Evolutionary conservation across 768 basidiomycete genomes (phyloP).

Genomic region (Mycena polygramma): DNA sequence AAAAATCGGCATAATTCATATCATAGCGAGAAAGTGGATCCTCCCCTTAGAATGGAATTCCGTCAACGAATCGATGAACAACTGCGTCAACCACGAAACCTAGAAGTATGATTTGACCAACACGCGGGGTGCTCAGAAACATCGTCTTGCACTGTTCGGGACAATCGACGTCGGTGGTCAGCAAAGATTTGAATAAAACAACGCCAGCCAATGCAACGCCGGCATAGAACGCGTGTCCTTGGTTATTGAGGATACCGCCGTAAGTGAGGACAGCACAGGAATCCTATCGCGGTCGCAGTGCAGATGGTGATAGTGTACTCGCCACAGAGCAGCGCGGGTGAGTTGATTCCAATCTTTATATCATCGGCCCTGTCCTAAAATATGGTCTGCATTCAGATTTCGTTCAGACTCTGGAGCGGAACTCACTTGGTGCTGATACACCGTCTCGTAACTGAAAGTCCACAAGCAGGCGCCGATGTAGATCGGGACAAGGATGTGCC

Average conservation of each 20-base stretch:
- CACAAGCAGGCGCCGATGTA: constrained; percentile 46
- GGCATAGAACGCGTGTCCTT: constrained; percentile 53
- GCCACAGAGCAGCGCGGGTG: constrained; percentile 70
- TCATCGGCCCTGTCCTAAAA: constrained; percentile 55
- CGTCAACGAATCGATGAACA: constrained; percentile 34
- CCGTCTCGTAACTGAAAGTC: constrained; percentile 48
- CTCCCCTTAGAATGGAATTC: constrained; percentile 37
- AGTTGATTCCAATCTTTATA: constrained; percentile 66
- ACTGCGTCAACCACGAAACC: constrained; percentile 42
- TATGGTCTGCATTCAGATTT: not conserved
- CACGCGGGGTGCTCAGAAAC: constrained; percentile 41
- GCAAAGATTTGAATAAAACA: constrained; percentile 34
- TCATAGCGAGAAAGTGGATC: no score
- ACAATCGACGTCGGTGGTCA: constrained; percentile 41
- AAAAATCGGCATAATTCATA: no score
- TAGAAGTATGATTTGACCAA: constrained; percentile 44
- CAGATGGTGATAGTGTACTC: constrained; percentile 61
- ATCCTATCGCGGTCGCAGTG: constrained; percentile 52
- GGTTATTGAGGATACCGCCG: constrained; percentile 59
- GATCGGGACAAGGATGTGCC: constrained; percentile 41
- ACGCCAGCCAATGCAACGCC: constrained; percentile 38
- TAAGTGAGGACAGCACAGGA: constrained; percentile 55
- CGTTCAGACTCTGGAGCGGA: not conserved
- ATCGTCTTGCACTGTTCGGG: constrained; percentile 42
- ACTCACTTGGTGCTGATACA: constrained; percentile 48